Percentiles rank a stretch among this genome's conserved stretches.
phyloP scores from a whole-genome alignment of 2,329 filamentous ascomycete genomes.

The Microcyclospora pomicola region DNA sequence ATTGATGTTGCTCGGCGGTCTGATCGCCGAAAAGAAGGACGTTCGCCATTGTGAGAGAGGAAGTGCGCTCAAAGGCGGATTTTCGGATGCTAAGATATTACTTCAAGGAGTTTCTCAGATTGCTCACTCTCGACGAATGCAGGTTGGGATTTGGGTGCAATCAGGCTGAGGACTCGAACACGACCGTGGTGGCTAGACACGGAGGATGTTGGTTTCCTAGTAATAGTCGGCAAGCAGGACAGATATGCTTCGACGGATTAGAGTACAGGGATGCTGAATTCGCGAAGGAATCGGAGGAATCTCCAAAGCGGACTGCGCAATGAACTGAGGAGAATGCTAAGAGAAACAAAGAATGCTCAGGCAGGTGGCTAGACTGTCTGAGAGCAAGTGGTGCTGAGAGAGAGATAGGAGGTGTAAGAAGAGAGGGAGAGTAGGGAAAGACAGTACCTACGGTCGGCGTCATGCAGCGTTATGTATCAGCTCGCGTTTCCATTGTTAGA shows the following conservation, averaged over 20 bases:
- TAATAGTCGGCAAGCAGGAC: no score
- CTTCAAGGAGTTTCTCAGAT: no score
- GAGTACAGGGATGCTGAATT: no score
- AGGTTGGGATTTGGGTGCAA: no score
- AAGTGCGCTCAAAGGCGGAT: no score
- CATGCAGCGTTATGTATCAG: conserved; percentile 13
- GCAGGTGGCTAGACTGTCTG: conserved; percentile 23
- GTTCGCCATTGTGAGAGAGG: conserved; percentile 27
- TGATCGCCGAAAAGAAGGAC: conserved; percentile 57
- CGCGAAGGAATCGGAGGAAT: not conserved
- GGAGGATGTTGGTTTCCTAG: conserved; percentile 7
- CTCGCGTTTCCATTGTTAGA: conserved; percentile 7
- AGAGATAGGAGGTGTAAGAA: conserved; percentile 3
- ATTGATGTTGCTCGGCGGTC: conserved; percentile 51
- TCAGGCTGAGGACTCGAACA: no score
- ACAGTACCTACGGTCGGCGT: conserved; percentile 3
- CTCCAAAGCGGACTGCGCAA: conserved; percentile 5
- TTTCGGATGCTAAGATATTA: no score
- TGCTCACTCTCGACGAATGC: no score
- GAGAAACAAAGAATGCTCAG: conserved; percentile 12
- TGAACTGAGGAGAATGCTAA: not conserved
- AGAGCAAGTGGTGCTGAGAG: not conserved
- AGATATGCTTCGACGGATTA: no score
- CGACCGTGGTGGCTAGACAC: conserved; percentile 23
- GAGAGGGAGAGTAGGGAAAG: conserved; percentile 1